phyloP scores from a whole-genome alignment of 768 basidiomycete genomes.

The Tremella yokohamensis region DNA sequence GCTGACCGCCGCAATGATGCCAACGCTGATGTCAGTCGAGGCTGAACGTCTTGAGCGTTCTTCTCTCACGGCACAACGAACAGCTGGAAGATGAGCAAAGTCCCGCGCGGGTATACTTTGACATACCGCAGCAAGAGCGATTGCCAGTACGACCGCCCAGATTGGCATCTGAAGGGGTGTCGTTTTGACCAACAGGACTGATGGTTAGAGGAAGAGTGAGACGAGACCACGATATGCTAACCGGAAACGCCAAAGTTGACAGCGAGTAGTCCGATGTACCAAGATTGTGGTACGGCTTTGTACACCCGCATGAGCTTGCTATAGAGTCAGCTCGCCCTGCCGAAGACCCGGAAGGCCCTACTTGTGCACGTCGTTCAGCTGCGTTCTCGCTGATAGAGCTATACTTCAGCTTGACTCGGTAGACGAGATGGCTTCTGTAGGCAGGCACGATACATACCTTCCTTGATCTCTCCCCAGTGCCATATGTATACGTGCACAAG shows the following conservation, averaged over 20 bases:
- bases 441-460: slow-evolving; percentile 31
- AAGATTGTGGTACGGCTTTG: slow-evolving; percentile 42
- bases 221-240: slow-evolving; percentile 14
- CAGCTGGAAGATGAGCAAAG: slow-evolving; percentile 24
- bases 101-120: neutral
- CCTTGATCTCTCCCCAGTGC: slow-evolving; percentile 47
- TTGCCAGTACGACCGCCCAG: slow-evolving; percentile 48
- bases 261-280: slow-evolving; percentile 43
- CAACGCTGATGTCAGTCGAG: slow-evolving; percentile 29
- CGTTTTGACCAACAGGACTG: slow-evolving; percentile 45
- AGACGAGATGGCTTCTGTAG: no score
- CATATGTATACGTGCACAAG: slow-evolving; percentile 50
- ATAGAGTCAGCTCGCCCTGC: neutral
- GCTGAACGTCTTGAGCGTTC: neutral
- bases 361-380: slow-evolving; percentile 48
- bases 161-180: slow-evolving; percentile 50
- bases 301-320: slow-evolving; percentile 49
- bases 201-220: neutral
- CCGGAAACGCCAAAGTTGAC: slow-evolving; percentile 44
- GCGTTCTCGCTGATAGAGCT: slow-evolving; percentile 35
- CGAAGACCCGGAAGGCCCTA: slow-evolving; percentile 11
- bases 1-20: slow-evolving; percentile 48
- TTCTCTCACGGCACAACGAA: slow-evolving; percentile 44
- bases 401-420: slow-evolving; percentile 12
- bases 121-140: slow-evolving; percentile 44